Evolutionary conservation across 75 land plant species (phyloP).

Genomic region (Cunninghamia lanceolata): DNA sequence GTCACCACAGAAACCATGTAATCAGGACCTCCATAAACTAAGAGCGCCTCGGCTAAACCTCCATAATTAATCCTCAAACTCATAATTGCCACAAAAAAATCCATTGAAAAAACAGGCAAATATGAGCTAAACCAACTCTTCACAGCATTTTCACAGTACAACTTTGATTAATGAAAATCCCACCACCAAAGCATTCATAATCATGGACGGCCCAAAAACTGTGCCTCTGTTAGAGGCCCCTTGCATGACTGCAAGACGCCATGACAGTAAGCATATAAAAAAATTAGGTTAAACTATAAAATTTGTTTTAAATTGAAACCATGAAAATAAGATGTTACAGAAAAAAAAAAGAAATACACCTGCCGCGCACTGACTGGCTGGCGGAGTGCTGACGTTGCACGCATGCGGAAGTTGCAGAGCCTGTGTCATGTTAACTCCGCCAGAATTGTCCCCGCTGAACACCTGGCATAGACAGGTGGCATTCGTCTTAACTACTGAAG

Average conservation of each 20-base stretch:
- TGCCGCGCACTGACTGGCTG: not conserved
- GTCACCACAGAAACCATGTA: too few species aligned
- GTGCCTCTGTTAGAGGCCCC: not conserved
- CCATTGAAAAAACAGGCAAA: too few species aligned
- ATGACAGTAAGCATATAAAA: not conserved
- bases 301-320: not conserved
- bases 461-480: slow-evolving; percentile 12
- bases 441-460: not conserved
- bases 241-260: not conserved
- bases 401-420: not conserved
- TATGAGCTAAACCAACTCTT: too few species aligned
- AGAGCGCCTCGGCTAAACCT: too few species aligned
- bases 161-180: not conserved
- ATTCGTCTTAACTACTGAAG: slow-evolving; percentile 5
- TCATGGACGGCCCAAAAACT: not conserved
- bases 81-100: too few species aligned
- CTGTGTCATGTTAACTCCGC: slow-evolving; percentile 6
- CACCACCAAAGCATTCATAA: not conserved
- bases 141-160: too few species aligned
- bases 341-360: not conserved
- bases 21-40: too few species aligned
- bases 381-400: slow-evolving; percentile 10
- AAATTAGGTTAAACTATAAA: not conserved
- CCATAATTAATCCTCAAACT: too few species aligned
- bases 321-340: not conserved